phyloP scores from a whole-genome alignment of 306 rosid genomes.

The Cucurbita pepo region DNA sequence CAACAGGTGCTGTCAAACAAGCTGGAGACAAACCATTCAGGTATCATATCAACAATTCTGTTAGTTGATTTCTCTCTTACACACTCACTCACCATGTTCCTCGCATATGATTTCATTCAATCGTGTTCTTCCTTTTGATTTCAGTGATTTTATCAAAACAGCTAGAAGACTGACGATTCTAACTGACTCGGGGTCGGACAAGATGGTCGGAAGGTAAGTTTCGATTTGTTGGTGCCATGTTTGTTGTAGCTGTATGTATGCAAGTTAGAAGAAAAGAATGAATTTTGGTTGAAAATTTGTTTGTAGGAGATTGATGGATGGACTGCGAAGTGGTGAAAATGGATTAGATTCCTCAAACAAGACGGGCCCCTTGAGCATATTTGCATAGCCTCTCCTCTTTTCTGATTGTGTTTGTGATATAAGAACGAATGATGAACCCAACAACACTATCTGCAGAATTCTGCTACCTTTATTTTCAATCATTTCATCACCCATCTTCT shows the following conservation, averaged over 20 bases:
- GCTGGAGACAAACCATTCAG: constrained; percentile 87
- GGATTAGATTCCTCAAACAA: constrained; percentile 66
- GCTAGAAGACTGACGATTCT: constrained; percentile 72
- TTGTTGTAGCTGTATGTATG: background rate
- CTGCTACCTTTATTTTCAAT: background rate
- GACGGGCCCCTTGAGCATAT: constrained; percentile 68
- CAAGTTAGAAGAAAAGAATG: background rate
- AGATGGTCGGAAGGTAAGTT: constrained; percentile 37
- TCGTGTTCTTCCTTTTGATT: background rate
- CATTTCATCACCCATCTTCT: background rate
- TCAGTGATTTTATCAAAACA: constrained; percentile 72
- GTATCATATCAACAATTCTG: constrained; percentile 13
- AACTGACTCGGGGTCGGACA: constrained; percentile 34
- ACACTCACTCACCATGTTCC: background rate
- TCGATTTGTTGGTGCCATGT: background rate
- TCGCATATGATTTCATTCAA: background rate
- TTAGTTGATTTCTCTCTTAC: background rate
- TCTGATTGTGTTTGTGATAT: background rate
- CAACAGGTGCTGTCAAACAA: constrained; percentile 53
- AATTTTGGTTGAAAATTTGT: background rate
- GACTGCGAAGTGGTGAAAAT: constrained; percentile 40
- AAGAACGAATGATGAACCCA: background rate
- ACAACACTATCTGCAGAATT: background rate
- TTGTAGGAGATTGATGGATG: constrained; percentile 50
- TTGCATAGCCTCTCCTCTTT: constrained; percentile 19